phyloP scores from a whole-genome alignment of 352 stramenopile species.

The Elongisporangium anandrum region DNA sequence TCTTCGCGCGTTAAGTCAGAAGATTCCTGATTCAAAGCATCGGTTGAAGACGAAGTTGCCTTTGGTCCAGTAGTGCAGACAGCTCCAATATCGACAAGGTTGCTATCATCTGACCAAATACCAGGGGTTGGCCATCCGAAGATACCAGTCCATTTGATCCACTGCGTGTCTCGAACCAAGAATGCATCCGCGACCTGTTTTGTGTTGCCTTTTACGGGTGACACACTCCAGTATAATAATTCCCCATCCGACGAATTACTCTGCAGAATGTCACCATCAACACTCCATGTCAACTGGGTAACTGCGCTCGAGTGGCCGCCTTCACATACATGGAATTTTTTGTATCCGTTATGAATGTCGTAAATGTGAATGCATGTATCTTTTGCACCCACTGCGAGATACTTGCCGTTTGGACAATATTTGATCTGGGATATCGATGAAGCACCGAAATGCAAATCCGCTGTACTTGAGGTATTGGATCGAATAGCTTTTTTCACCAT shows the following conservation, averaged over 20 bases:
- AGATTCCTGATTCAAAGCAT: constrained; percentile 1
- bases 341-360: constrained; percentile 41
- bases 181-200: constrained; percentile 70
- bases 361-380: constrained; percentile 69
- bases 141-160: constrained; percentile 62
- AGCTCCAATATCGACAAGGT: constrained; percentile 43
- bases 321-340: constrained; percentile 57
- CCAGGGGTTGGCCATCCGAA: constrained; percentile 65
- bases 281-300: constrained; percentile 86
- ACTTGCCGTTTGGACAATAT: constrained; percentile 42
- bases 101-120: constrained; percentile 52
- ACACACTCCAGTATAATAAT: constrained; percentile 50
- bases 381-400: constrained; percentile 44
- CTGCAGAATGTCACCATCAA: constrained; percentile 70
- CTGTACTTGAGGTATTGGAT: constrained; percentile 8
- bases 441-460: constrained; percentile 4
- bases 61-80: constrained; percentile 33
- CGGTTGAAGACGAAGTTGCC: constrained; percentile 1
- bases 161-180: constrained; percentile 46
- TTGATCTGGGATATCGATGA: constrained; percentile 36
- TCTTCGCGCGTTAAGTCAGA: constrained; percentile 19
- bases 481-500: constrained; percentile 42
- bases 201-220: constrained; percentile 18
- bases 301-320: constrained; percentile 74
- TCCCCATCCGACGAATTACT: constrained; percentile 74